Percentiles rank a stretch among this genome's conserved stretches.
Conservation (phyloP, 2,329 filamentous ascomycete genomes). For the Colletotrichum tabaci region DNA sequence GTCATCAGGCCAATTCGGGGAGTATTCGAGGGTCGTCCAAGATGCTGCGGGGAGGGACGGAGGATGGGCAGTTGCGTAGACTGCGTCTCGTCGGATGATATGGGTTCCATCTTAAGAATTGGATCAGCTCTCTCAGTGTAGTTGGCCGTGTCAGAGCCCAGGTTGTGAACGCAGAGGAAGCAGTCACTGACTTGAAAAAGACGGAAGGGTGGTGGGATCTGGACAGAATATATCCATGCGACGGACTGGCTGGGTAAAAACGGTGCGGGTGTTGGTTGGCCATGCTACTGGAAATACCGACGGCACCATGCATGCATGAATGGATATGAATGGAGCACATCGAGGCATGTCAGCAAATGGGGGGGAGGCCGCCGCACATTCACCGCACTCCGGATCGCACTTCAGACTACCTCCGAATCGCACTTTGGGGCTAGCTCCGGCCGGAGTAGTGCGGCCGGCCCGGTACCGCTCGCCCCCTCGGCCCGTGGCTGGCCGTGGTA, state of each 20-base stretch:
- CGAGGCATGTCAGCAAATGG: neutral
- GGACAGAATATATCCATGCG: neutral
- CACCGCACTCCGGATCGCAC: conserved; percentile 2
- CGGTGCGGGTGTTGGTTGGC: neutral
- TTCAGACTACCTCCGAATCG: neutral
- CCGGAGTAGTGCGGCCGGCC: too few species aligned
- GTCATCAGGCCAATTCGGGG: fast-evolving
- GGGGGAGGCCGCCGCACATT: neutral
- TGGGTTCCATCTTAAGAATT: neutral
- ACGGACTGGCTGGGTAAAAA: neutral
- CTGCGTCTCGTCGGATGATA: neutral
- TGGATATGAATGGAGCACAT: too few species aligned
- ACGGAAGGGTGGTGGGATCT: neutral
- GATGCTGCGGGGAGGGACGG: neutral
- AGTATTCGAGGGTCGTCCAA: too few species aligned
- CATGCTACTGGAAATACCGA: neutral
- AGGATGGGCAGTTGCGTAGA: neutral
- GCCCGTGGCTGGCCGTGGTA: too few species aligned
- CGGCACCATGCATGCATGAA: neutral
- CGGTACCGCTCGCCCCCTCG: too few species aligned
- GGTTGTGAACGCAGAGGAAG: neutral
- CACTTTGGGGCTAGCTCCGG: neutral
- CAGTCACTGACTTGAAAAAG: too few species aligned
- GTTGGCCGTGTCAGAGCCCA: neutral
- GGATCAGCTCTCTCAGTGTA: neutral